Evolutionary conservation across 2,329 filamentous ascomycete species (phyloP).

Genomic region (Botrytis paeoniae): DNA sequence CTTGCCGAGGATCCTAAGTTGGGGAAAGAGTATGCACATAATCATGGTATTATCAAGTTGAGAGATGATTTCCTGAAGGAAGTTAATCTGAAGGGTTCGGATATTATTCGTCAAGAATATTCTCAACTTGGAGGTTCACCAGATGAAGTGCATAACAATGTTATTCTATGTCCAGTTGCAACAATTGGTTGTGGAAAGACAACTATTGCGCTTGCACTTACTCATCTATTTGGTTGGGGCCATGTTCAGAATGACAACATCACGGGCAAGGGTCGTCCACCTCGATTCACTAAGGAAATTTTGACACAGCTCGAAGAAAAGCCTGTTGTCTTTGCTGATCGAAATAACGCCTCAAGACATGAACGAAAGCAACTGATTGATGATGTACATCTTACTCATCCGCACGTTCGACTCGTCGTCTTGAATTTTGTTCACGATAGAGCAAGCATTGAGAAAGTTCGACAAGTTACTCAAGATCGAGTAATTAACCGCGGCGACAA

Average conservation of each 20-base stretch:
- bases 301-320: conserved; percentile 61
- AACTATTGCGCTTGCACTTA: conserved; percentile 78
- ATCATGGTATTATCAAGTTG: conserved; percentile 92
- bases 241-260: conserved; percentile 98
- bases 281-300: conserved; percentile 71
- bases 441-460: conserved; percentile 65
- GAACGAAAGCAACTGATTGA: conserved; percentile 85
- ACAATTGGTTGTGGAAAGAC: conserved; percentile 98
- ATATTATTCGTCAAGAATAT: conserved; percentile 77
- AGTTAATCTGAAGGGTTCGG: conserved; percentile 80
- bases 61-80: conserved; percentile 82
- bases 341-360: conserved; percentile 87
- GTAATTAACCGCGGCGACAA: conserved; percentile 88
- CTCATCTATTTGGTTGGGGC: conserved; percentile 83
- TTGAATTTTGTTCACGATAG: conserved; percentile 82
- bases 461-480: conserved; percentile 70
- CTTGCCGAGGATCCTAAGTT: conserved; percentile 67
- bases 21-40: conserved; percentile 70
- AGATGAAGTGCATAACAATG: conserved; percentile 58
- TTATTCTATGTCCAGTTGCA: conserved; percentile 85
- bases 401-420: conserved; percentile 71
- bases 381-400: conserved; percentile 65
- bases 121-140: conserved; percentile 48
- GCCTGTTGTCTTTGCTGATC: conserved; percentile 80
- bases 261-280: conserved; percentile 70